A percentile compares a stretch with the other conserved stretches of the same genome.
These are phyloP conservation scores for Globisporangium alternatum DNA, from an alignment of 352 stramenopile genomes.

Conservation along the genomic window DNA sequence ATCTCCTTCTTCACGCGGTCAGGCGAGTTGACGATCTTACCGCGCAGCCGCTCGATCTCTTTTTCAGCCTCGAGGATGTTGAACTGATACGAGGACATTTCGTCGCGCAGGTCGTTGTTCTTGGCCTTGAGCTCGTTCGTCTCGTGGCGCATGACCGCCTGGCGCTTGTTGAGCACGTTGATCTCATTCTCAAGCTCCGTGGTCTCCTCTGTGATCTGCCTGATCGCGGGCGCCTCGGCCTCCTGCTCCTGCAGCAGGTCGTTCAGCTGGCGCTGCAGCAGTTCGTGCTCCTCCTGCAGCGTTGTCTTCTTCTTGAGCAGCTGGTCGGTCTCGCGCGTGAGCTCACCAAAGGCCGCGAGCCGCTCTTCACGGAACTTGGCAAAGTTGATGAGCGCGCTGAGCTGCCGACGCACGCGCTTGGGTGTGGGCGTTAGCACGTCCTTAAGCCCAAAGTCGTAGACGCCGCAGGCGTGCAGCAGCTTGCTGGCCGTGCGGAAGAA, in stretches of 20 bases:
- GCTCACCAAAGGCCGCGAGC: slow-evolving; percentile 76
- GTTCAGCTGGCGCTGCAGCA: slow-evolving; percentile 58
- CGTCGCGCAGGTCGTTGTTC: slow-evolving; percentile 84
- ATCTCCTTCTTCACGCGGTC: slow-evolving; percentile 81
- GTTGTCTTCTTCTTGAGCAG: slow-evolving; percentile 38
- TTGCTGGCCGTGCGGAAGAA: slow-evolving; percentile 91
- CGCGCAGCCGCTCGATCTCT: slow-evolving; percentile 72
- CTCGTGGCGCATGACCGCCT: slow-evolving; percentile 86
- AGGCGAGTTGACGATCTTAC: slow-evolving; percentile 90
- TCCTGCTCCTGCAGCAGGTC: slow-evolving; percentile 55
- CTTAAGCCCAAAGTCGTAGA: slow-evolving; percentile 93
- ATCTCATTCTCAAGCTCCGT: slow-evolving; percentile 87
- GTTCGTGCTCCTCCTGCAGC: slow-evolving; percentile 59
- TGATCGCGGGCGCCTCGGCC: slow-evolving; percentile 51
- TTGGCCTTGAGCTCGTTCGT: slow-evolving; percentile 73
- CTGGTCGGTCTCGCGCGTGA: slow-evolving; percentile 75
- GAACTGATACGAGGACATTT: slow-evolving; percentile 56
- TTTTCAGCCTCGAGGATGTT: slow-evolving; percentile 81
- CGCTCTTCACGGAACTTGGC: slow-evolving; percentile 95
- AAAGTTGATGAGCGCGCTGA: slow-evolving; percentile 98
- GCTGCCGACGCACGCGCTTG: slow-evolving; percentile 90
- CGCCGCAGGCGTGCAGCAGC: slow-evolving; percentile 90
- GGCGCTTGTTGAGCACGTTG: slow-evolving; percentile 87
- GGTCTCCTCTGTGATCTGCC: slow-evolving; percentile 76
- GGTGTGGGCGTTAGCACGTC: slow-evolving; percentile 88